Conservation (phyloP, 257 asterid species). For the Forsythia viridissima region DNA sequence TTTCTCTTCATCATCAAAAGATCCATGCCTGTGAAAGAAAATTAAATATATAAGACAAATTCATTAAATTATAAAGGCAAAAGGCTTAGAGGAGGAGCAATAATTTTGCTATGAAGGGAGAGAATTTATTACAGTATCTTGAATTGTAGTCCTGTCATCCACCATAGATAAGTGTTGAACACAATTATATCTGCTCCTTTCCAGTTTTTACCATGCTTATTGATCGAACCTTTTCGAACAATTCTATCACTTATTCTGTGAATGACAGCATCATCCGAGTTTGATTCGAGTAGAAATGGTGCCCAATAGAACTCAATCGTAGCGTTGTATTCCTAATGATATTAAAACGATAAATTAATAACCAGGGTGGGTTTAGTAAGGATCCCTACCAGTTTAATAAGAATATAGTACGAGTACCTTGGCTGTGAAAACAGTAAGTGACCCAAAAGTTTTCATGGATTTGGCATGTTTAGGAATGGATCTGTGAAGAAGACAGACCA, state of each 20-base stretch:
- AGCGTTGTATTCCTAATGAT: conserved; percentile 61
- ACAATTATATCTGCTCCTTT: conserved; percentile 57
- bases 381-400: not conserved
- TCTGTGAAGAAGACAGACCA: conserved; percentile 68
- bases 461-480: conserved; percentile 54
- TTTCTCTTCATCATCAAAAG: conserved; percentile 58
- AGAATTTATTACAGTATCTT: conserved; percentile 43
- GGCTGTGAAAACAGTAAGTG: conserved; percentile 66
- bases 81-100: conserved; percentile 9
- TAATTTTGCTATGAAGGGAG: not conserved
- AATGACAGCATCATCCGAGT: conserved; percentile 47
- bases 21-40: conserved; percentile 49
- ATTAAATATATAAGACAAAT: not conserved
- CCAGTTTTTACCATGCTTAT: conserved; percentile 56
- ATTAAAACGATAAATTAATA: not conserved
- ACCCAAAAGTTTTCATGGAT: conserved; percentile 46
- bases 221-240: conserved; percentile 57
- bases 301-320: conserved; percentile 78
- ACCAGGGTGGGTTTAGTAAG: not conserved
- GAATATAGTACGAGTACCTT: conserved; percentile 43
- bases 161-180: conserved; percentile 62
- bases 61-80: not conserved
- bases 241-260: conserved; percentile 52
- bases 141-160: conserved; percentile 58
- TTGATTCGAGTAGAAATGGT: conserved; percentile 71